These are phyloP conservation scores for Pinus tabuliformis DNA, from an alignment of 75 land plant genomes.

Conservation along the genomic window DNA sequence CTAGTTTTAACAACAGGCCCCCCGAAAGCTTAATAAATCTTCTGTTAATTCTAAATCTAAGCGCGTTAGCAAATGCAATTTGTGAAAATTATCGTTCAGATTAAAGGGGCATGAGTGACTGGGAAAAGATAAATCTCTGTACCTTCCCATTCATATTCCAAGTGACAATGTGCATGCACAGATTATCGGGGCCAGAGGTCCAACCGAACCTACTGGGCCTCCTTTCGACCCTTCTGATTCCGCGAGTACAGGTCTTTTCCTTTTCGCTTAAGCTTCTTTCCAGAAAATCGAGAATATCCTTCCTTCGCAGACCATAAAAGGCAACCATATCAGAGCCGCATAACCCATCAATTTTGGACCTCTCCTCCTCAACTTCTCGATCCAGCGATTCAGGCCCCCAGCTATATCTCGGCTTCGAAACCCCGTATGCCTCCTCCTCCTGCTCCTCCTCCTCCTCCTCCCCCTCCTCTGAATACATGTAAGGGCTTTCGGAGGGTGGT, in stretches of 20 bases:
- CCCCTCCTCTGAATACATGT: too few species aligned
- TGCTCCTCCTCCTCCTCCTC: too few species aligned
- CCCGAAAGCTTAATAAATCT: too few species aligned
- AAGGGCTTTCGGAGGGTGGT: too few species aligned
- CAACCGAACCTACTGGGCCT: background rate
- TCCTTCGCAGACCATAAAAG: slow-evolving; percentile 4
- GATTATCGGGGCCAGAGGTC: background rate
- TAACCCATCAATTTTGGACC: slow-evolving; percentile 6
- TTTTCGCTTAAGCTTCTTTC: slow-evolving; percentile 9
- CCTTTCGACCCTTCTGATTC: slow-evolving; percentile 6
- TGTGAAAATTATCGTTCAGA: too few species aligned
- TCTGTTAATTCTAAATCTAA: too few species aligned
- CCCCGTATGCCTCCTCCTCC: too few species aligned
- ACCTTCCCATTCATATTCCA: slow-evolving; percentile 63
- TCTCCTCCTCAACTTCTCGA: background rate
- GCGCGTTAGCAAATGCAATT: too few species aligned
- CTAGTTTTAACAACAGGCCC: too few species aligned
- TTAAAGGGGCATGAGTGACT: too few species aligned
- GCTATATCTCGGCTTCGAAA: too few species aligned
- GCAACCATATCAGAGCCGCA: slow-evolving; percentile 1
- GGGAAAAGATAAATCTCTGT: background rate
- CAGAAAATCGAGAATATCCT: background rate
- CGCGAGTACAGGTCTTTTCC: background rate
- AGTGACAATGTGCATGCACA: slow-evolving; percentile 38
- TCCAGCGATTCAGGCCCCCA: too few species aligned